Evolutionary conservation across 2,329 filamentous ascomycete species (phyloP), one percentile per base, ranked within the genome.

Genomic region (Trichoderma sp.): DNA sequence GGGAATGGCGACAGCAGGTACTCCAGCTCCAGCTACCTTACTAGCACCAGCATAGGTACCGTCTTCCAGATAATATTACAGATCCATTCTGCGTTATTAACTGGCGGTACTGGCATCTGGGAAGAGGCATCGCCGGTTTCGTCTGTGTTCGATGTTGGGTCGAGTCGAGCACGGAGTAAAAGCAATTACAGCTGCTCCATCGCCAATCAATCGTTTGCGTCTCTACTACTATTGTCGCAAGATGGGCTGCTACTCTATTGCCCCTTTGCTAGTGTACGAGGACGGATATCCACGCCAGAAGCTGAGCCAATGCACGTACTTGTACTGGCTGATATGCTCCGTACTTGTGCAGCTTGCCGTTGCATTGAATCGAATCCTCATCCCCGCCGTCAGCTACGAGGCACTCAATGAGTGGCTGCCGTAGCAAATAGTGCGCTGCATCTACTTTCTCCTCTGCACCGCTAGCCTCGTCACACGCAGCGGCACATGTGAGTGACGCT

Each of bases 11-110:
- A 71, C 24, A 33, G 16, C n/a, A 21, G 45, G 45, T 53, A 38
- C 35, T 38, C 14, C 35, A 38, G 35, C 35, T 38, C 35, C 35
- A 38, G 35, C 35, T 38, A 38, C 35, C 35, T 38, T 56, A 27
- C 14, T 66, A 60, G 21, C 67, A 12, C 27, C 45, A 24, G 21
- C 45, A 27, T 14, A 21, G 27, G 53, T 18, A n/a, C 31, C 27
- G 60, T 33, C 60, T 63, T 24, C 21, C 27, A 60, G 59, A 18
- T 64, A 24, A 45, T 60, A 71, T 71, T 71, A 71, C 56, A 31
- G 53, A 62, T 73, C 69, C 69, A 73, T 73, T 27, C 21, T 73
- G 69, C 69, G 69, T 73, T 64, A 73, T 73, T 73, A 73, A 73
- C 41, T 73, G 69, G 69, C 68, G 35, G 35, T 16, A 45, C 35